Percentiles rank a stretch among this genome's conserved stretches.
These are phyloP conservation scores for Candida sphagnicola DNA, from an alignment of 805 yeast genomes.

Conservation along the genomic window DNA sequence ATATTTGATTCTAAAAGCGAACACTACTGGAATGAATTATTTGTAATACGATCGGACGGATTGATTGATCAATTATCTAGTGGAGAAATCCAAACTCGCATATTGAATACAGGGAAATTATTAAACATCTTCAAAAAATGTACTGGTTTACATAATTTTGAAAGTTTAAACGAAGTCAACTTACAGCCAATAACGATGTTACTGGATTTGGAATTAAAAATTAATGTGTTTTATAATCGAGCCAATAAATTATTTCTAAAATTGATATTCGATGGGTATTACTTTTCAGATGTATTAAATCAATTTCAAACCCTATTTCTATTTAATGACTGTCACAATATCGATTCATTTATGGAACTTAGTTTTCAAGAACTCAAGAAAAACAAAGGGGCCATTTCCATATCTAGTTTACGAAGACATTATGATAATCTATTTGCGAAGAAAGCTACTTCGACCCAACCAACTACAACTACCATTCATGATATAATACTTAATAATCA, in stretches of 20 bases:
- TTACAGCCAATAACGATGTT: slow-evolving; percentile 25
- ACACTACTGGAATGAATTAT: slow-evolving; percentile 72
- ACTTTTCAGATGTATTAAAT: slow-evolving; percentile 44
- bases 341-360: slow-evolving; percentile 49
- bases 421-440: slow-evolving; percentile 14
- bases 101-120: slow-evolving; percentile 81
- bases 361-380: slow-evolving; percentile 53
- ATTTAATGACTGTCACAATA: slow-evolving; percentile 45
- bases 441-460: slow-evolving; percentile 5
- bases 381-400: slow-evolving; percentile 27
- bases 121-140: slow-evolving; percentile 67
- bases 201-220: slow-evolving; percentile 48
- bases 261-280: slow-evolving; percentile 58
- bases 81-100: slow-evolving; percentile 53
- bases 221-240: slow-evolving; percentile 58
- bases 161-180: slow-evolving; percentile 18
- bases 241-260: slow-evolving; percentile 62
- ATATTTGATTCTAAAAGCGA: slow-evolving; percentile 43
- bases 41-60: slow-evolving; percentile 70
- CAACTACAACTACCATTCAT: slow-evolving; percentile 4
- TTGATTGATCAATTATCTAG: slow-evolving; percentile 60
- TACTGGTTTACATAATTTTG: slow-evolving; percentile 42
- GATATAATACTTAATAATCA: slow-evolving; percentile 14
- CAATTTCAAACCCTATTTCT: slow-evolving; percentile 57
- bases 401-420: slow-evolving; percentile 21